These are phyloP conservation scores for Crithidia expoeki DNA, from an alignment of 208 protist species.

Conservation along the genomic window DNA sequence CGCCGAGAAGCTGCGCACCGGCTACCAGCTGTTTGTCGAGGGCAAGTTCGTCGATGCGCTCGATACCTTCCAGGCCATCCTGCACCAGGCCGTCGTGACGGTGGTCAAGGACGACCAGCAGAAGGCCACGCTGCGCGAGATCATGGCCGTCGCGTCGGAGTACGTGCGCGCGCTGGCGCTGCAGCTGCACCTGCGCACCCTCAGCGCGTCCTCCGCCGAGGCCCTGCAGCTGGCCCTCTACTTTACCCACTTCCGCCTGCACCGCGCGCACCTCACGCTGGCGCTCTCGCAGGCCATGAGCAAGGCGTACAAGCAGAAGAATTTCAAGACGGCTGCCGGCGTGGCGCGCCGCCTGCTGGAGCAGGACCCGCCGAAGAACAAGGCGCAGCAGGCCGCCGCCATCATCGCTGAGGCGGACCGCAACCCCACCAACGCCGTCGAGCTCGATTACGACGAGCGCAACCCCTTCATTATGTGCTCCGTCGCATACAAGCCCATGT, in stretches of 20 bases:
- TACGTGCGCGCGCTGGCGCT: conserved; percentile 77
- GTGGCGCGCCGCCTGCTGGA: conserved; percentile 95
- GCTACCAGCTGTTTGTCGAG: conserved; percentile 87
- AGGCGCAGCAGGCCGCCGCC: conserved; percentile 86
- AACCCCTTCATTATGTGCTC: conserved; percentile 97
- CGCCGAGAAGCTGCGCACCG: conserved; percentile 61
- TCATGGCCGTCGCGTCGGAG: conserved; percentile 65
- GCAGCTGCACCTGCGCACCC: conserved; percentile 76
- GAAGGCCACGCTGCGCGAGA: conserved; percentile 48
- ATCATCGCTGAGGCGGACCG: conserved; percentile 92
- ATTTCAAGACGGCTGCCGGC: conserved; percentile 86
- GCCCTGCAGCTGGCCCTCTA: conserved; percentile 96
- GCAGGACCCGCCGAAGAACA: conserved; percentile 88
- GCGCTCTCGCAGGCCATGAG: conserved; percentile 94
- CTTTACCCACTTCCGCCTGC: conserved; percentile 97
- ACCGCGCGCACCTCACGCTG: conserved; percentile 91
- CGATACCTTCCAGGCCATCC: conserved; percentile 76
- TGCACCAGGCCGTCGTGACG: conserved; percentile 82
- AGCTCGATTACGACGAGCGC: conserved; percentile 95
- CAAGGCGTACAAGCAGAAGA: conserved; percentile 92
- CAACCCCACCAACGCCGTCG: conserved; percentile 71
- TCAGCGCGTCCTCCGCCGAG: conserved; percentile 51
- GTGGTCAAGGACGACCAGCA: conserved; percentile 74
- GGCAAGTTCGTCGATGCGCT: conserved; percentile 93
- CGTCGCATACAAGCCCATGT: conserved; percentile 77